Conservation (phyloP, 129 eudicot species). For the Ambrosia trifida region DNA sequence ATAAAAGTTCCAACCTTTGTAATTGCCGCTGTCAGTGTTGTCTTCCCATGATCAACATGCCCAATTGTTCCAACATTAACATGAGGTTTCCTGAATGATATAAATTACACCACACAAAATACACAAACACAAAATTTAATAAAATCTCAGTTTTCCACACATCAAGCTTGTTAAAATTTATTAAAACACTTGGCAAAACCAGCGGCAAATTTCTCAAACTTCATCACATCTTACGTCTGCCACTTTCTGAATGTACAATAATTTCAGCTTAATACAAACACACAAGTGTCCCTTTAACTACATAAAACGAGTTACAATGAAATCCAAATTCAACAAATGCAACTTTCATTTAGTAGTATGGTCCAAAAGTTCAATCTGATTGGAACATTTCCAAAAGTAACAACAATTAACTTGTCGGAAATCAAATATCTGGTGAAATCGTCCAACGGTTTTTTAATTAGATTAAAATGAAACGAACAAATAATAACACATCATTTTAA, state of each 20-base stretch:
- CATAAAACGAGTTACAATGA: not conserved
- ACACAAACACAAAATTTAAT: not conserved
- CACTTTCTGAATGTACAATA: not conserved
- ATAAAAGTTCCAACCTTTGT: constrained; percentile 57
- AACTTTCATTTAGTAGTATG: not conserved
- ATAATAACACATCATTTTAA: not conserved
- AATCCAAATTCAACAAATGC: not conserved
- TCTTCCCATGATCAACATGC: constrained; percentile 99
- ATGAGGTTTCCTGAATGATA: constrained; percentile 72
- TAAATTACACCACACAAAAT: constrained; percentile 1
- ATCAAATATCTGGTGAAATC: not conserved
- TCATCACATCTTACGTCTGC: not conserved
- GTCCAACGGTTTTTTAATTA: not conserved
- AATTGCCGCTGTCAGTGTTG: constrained; percentile 93
- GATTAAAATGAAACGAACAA: constrained; percentile 8
- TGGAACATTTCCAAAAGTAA: not conserved
- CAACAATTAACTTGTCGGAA: constrained; percentile 5
- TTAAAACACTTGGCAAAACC: not conserved
- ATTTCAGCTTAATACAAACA: constrained; percentile 15
- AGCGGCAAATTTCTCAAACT: not conserved
- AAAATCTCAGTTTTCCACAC: not conserved
- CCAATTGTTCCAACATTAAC: constrained; percentile 99
- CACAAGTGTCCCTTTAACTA: not conserved
- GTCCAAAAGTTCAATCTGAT: not conserved
- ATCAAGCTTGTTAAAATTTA: not conserved